Conservation (phyloP, 176 grass and related monocot species). For the Cenchrus purpureus region DNA sequence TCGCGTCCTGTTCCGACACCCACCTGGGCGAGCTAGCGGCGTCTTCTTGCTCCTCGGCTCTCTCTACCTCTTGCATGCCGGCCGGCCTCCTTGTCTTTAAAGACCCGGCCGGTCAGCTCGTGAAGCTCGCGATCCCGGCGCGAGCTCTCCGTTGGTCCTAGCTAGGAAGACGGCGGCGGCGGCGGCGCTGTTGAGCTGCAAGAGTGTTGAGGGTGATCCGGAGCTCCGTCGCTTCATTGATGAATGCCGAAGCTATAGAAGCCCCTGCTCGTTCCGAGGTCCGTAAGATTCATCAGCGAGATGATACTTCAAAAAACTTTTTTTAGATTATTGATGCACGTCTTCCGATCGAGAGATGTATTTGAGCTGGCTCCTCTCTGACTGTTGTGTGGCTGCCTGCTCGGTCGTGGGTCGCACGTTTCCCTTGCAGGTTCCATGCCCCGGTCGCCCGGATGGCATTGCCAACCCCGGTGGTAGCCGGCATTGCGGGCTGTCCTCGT, state of each 20-base stretch:
- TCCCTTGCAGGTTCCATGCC: constrained; percentile 67
- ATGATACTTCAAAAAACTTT: background rate
- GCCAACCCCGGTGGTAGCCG: constrained; percentile 68
- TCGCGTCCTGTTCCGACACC: constrained; percentile 32
- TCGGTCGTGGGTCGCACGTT: background rate
- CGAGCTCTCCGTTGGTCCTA: constrained; percentile 1
- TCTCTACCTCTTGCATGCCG: background rate
- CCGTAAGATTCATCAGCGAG: background rate
- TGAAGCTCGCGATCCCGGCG: background rate
- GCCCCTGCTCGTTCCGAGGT: constrained; percentile 46
- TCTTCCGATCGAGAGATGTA: background rate
- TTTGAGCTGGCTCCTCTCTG: background rate
- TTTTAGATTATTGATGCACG: background rate
- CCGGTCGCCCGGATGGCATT: constrained; percentile 69
- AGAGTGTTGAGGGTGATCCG: constrained; percentile 4
- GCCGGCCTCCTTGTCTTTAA: constrained; percentile 35
- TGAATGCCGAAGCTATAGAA: constrained; percentile 56
- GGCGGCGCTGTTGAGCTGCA: background rate
- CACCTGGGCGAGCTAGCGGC: background rate
- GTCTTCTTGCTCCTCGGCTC: constrained; percentile 20
- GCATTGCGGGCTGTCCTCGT: constrained; percentile 45
- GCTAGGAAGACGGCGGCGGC: background rate
- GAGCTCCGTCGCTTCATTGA: constrained; percentile 48
- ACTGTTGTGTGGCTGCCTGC: no score
- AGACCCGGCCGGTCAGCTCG: constrained; percentile 12